These are phyloP conservation scores for Nemania bipapillata DNA, from an alignment of 2,329 filamentous ascomycete genomes.

Conservation along the genomic window DNA sequence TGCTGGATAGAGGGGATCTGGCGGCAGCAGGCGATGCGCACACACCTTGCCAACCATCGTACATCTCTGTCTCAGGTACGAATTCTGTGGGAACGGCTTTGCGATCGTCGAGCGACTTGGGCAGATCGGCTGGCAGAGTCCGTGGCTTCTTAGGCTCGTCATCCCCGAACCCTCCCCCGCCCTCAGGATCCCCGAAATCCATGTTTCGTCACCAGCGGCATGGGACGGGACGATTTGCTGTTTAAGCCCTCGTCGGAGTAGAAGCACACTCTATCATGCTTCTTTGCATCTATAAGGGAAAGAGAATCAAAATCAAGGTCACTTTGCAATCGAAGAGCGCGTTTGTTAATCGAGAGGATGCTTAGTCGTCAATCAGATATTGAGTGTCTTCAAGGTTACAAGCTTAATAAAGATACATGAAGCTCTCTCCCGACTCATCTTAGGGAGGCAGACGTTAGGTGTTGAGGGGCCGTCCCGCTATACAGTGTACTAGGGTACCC, in stretches of 20 bases:
- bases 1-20: conserved; percentile 23
- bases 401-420: conserved; percentile 20
- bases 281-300: conserved; percentile 29
- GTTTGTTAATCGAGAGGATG: conserved; percentile 4
- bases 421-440: background rate
- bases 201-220: conserved; percentile 60
- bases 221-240: conserved; percentile 40
- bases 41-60: conserved; percentile 96
- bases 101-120: conserved; percentile 90
- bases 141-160: conserved; percentile 59
- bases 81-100: conserved; percentile 73
- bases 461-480: background rate
- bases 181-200: conserved; percentile 67
- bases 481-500: background rate
- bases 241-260: conserved; percentile 41
- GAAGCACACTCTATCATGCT: conserved; percentile 42
- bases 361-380: background rate
- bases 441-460: conserved; percentile 1
- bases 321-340: background rate
- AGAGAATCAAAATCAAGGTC: background rate
- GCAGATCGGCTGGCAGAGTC: conserved; percentile 82
- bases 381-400: conserved; percentile 7
- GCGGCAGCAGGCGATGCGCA: conserved; percentile 49
- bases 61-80: conserved; percentile 90
- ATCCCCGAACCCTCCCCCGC: conserved; percentile 57